Evolutionary conservation across 2,329 filamentous ascomycete genomes (phyloP).

Genomic region (Karstenula rhodostoma): DNA sequence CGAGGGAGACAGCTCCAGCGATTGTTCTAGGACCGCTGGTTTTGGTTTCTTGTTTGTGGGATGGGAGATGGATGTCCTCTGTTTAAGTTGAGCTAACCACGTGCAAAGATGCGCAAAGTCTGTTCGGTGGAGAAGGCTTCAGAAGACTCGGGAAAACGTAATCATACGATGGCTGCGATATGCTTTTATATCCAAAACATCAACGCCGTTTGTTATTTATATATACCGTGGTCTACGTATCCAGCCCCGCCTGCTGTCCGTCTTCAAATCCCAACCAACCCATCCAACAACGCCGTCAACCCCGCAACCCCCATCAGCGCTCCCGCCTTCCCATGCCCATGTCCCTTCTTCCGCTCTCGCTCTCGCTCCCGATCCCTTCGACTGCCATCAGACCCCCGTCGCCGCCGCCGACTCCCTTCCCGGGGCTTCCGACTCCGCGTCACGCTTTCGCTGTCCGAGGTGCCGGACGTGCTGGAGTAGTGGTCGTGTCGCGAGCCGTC

Average conservation of each 20-base stretch:
- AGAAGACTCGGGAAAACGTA: background rate
- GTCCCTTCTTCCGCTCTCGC: conserved; percentile 27
- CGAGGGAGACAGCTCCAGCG: conserved; percentile 1
- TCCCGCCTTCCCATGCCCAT: conserved; percentile 39
- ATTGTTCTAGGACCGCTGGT: conserved; percentile 1
- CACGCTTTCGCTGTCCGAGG: conserved; percentile 36
- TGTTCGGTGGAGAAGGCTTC: conserved; percentile 8
- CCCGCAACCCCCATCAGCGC: conserved; percentile 48
- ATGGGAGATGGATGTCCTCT: background rate
- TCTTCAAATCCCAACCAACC: conserved; percentile 33
- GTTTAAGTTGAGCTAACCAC: no score
- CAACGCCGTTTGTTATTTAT: no score
- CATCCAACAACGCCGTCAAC: conserved; percentile 49
- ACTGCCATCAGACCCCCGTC: conserved; percentile 17
- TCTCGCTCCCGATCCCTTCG: background rate
- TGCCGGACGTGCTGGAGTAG: conserved; percentile 24
- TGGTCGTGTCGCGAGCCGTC: conserved; percentile 17
- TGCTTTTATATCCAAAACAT: no score
- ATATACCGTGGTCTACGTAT: background rate
- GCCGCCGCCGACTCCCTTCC: conserved; percentile 26
- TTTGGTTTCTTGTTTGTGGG: conserved; percentile 2
- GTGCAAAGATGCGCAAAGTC: background rate
- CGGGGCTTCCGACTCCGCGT: conserved; percentile 22
- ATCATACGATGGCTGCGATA: background rate
- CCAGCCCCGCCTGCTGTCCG: background rate